Conservation (phyloP, 2,329 filamentous ascomycete species). For the Venturia nashicola region DNA sequence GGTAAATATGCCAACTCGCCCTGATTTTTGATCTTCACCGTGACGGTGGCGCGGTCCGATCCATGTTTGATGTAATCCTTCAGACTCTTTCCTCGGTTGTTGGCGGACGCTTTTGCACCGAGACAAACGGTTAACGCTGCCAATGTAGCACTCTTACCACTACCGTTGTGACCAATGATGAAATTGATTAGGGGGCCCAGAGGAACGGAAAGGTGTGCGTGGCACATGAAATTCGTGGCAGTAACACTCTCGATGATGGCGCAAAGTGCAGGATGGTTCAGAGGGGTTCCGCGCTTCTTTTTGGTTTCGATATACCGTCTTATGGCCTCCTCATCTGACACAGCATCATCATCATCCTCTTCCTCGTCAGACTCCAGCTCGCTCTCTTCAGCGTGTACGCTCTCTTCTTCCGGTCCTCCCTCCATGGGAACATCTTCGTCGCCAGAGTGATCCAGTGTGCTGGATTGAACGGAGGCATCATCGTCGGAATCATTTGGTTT, state of each 20-base stretch:
- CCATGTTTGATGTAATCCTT: constrained; percentile 88
- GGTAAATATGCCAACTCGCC: constrained; percentile 75
- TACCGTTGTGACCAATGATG: constrained; percentile 94
- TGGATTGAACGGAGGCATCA: background rate
- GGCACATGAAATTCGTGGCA: constrained; percentile 95
- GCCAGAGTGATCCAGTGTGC: background rate
- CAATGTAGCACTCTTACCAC: constrained; percentile 90
- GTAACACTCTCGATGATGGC: constrained; percentile 81
- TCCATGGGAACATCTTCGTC: background rate
- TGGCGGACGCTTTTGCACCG: constrained; percentile 86
- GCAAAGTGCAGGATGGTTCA: constrained; percentile 45
- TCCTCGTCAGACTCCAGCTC: background rate
- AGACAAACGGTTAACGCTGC: constrained; percentile 88
- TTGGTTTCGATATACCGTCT: background rate
- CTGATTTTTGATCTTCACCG: constrained; percentile 82
- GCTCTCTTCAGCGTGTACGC: background rate
- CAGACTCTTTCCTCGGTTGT: constrained; percentile 80
- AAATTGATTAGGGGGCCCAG: constrained; percentile 97
- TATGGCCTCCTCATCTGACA: background rate
- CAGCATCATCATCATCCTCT: background rate
- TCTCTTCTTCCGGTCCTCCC: background rate
- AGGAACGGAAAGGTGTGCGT: constrained; percentile 65
- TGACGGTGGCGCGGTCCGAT: constrained; percentile 56
- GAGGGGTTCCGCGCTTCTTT: background rate
- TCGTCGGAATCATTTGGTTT: background rate